Conservation (phyloP, 345 rosid species). For the Dipteronia dyeriana region DNA sequence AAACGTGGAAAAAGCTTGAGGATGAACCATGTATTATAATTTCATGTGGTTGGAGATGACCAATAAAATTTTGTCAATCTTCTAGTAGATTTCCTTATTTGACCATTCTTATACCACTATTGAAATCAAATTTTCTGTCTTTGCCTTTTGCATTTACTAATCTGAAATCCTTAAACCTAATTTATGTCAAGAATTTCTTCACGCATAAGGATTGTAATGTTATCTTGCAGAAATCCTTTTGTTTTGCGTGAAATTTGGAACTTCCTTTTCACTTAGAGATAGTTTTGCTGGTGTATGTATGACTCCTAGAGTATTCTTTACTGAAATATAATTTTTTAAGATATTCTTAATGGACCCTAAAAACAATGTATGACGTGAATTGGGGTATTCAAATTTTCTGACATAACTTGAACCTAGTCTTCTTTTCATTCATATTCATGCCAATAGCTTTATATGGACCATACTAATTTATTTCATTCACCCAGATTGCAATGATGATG, state of each 20-base stretch:
- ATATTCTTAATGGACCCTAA: not conserved
- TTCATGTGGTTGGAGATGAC: not conserved
- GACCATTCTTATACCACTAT: not conserved
- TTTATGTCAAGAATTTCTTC: not conserved
- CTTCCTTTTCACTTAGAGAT: not conserved
- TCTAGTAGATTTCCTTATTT: not conserved
- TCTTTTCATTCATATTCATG: constrained; percentile 26
- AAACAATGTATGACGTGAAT: not conserved
- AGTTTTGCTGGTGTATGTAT: constrained; percentile 7
- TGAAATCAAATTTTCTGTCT: not conserved
- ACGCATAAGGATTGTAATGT: constrained; percentile 1
- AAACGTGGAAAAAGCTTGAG: constrained; percentile 16
- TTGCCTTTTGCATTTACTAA: not conserved
- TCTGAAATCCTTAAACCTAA: not conserved
- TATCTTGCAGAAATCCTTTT: not conserved
- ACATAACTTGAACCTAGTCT: constrained; percentile 17
- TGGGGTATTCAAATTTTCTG: not conserved
- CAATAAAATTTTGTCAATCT: not conserved
- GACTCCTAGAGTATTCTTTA: not conserved
- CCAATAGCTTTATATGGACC: constrained; percentile 24
- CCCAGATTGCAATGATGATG: constrained; percentile 98
- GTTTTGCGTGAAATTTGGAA: constrained; percentile 8
- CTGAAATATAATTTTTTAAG: not conserved
- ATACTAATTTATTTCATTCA: constrained; percentile 59
- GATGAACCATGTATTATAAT: constrained; percentile 13